These are phyloP conservation scores for Colletotrichum coccodes DNA, from an alignment of 2,329 filamentous ascomycete genomes.

Conservation along the genomic window DNA sequence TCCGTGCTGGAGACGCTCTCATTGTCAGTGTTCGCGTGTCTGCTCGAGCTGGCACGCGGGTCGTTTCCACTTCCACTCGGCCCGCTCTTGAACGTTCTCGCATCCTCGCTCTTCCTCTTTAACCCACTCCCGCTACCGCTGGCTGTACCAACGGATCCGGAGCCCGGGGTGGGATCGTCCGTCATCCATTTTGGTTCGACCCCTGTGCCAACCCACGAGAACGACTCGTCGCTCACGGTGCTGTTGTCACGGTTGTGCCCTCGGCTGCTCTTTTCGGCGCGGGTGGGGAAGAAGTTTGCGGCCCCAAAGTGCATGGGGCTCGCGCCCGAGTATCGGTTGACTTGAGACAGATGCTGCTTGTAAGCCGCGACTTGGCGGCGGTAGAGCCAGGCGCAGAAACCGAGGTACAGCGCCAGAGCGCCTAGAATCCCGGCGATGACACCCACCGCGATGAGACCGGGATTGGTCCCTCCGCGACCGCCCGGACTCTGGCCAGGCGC, in stretches of 20 bases:
- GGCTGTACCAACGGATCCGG: slow-evolving; percentile 31
- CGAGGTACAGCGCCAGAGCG: slow-evolving; percentile 70
- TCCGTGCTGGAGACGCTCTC: slow-evolving; percentile 54
- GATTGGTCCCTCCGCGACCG: slow-evolving; percentile 38
- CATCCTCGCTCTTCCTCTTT: slow-evolving; percentile 35
- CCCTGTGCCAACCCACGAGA: slow-evolving; percentile 45
- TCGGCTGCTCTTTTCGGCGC: slow-evolving; percentile 25
- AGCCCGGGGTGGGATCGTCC: slow-evolving; percentile 37
- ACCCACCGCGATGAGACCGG: slow-evolving; percentile 57
- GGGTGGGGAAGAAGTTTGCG: slow-evolving; percentile 37
- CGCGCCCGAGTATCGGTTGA: slow-evolving; percentile 64
- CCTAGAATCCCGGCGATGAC: slow-evolving; percentile 74
- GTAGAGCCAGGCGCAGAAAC: slow-evolving; percentile 80
- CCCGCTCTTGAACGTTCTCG: slow-evolving; percentile 21
- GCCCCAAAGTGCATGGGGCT: slow-evolving; percentile 50
- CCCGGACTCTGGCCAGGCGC: slow-evolving; percentile 40
- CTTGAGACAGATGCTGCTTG: slow-evolving; percentile 74
- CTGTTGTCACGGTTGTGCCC: slow-evolving; percentile 36
- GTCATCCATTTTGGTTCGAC: slow-evolving; percentile 43
- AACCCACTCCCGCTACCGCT: slow-evolving; percentile 35
- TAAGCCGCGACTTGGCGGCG: slow-evolving; percentile 76
- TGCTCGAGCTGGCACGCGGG: slow-evolving; percentile 23
- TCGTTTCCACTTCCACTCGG: slow-evolving; percentile 31
- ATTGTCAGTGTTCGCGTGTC: slow-evolving; percentile 40
- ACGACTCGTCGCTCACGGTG: slow-evolving; percentile 36